Evolutionary conservation across 2,329 filamentous ascomycete species (phyloP).

Genomic region (Ambrosiella beaveri): DNA sequence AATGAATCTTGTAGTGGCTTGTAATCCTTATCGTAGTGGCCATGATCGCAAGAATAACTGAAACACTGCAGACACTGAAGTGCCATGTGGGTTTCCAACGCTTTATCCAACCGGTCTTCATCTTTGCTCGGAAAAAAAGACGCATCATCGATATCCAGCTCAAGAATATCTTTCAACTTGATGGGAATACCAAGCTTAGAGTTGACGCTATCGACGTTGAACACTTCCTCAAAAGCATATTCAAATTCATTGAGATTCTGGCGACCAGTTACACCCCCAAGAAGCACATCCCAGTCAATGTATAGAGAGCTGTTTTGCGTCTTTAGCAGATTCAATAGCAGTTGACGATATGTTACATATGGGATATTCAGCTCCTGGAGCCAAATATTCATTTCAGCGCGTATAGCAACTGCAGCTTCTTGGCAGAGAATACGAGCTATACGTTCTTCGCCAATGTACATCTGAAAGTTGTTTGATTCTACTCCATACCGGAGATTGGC

Average conservation of each 20-base stretch:
- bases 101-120: constrained; percentile 15
- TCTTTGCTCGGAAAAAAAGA: constrained; percentile 1
- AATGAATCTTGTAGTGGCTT: constrained; percentile 9
- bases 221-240: constrained; percentile 39
- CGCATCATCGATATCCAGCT: constrained; percentile 16
- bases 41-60: constrained; percentile 43
- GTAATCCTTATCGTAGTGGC: constrained; percentile 30
- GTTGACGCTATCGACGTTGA: constrained; percentile 20
- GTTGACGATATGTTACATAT: neutral
- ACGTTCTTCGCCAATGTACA: constrained; percentile 10
- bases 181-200: constrained; percentile 19
- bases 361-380: constrained; percentile 33
- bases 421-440: constrained; percentile 8
- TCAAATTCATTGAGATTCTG: constrained; percentile 23
- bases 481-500: constrained; percentile 9
- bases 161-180: constrained; percentile 33
- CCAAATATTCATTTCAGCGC: constrained; percentile 26
- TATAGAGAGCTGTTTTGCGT: neutral
- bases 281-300: constrained; percentile 2
- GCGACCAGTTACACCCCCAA: neutral
- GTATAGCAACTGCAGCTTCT: constrained; percentile 7
- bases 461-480: constrained; percentile 5
- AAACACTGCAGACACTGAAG: constrained; percentile 42
- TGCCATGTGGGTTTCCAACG: constrained; percentile 36
- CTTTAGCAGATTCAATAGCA: constrained; percentile 7